Evolutionary conservation across 2,329 filamentous ascomycete genomes (phyloP), one percentile per base, ranked within the genome.

Genomic region (Aspergillus fumigatus): DNA sequence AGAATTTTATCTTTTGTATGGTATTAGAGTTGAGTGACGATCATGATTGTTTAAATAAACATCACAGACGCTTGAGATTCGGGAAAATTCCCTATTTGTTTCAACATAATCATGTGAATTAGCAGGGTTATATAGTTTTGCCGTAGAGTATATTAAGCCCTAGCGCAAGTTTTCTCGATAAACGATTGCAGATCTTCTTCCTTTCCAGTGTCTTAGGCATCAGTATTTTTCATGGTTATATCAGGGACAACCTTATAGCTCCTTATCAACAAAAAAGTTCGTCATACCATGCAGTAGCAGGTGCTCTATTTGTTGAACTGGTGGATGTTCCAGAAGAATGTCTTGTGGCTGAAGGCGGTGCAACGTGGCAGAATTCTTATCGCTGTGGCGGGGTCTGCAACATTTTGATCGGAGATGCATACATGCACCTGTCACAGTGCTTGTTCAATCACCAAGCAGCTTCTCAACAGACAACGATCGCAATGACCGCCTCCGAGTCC

Each of bases 401-500:
- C 41, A 23, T 10, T 45, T 45, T 45, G 5, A 45, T 45, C 8
- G 19, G 41, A 5, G 41, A 23, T 21, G 21, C 3, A 23, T 45
- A 21, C 8, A 21, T 19, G n/a, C 21, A 5, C 41, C n/a, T 4
- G 7, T 9, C 8, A 10, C 19, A 21, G 17, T 32, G 4, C 26
- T 50, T 14, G 6, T 8, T 17, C 7, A 50, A 14, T 19, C 27
- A 29, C 27, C 29, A 35, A 9, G 26, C 3, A 14, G 10, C 11
- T 14, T 35, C 32, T 35, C 32, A 17, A 6, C 32, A 35, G 11
- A 6, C 14, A 35, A 35, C 32, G 11, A 17, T 17, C 14, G 11
- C 11, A 45, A 70, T 72, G 69, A 50, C 68, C 3, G 52, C 62
- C 25, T 54, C 56, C 40, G 52, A 60, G n/a, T 51, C 48, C 2